A percentile compares a stretch with the other conserved stretches of the same genome.
These are phyloP conservation scores for Eimeria brunetti DNA, from an alignment of 169 alveolate species.

Conservation along the genomic window DNA sequence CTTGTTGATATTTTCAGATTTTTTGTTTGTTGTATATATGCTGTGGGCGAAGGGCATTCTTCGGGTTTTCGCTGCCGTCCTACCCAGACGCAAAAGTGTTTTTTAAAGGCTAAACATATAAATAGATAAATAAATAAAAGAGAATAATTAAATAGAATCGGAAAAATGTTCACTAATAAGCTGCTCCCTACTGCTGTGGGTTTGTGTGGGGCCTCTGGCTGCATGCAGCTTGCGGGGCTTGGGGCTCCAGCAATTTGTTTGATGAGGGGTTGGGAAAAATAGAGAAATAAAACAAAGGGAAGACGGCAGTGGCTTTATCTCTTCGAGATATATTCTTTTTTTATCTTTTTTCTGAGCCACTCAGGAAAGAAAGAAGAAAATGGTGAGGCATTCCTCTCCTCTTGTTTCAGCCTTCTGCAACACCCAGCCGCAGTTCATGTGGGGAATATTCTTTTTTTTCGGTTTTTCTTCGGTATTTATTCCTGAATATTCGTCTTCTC, in stretches of 20 bases:
- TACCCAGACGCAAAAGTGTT: too few species aligned
- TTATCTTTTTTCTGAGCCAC: conserved; percentile 20
- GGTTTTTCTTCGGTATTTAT: background rate
- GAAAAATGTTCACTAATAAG: too few species aligned
- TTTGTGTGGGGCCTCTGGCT: background rate
- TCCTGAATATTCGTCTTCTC: background rate
- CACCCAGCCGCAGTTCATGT: background rate
- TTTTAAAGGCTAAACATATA: too few species aligned
- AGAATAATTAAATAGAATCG: too few species aligned
- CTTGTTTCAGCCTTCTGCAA: background rate
- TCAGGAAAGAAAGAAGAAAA: conserved; percentile 18
- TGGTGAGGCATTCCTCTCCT: conserved; percentile 9
- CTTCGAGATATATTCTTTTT: background rate
- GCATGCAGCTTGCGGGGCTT: conserved; percentile 4
- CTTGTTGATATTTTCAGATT: too few species aligned
- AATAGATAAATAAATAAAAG: too few species aligned
- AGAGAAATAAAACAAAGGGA: background rate
- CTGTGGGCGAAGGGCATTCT: too few species aligned
- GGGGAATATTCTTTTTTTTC: background rate
- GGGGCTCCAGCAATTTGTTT: background rate
- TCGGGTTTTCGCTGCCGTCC: too few species aligned
- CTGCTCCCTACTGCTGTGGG: too few species aligned
- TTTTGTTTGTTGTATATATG: too few species aligned
- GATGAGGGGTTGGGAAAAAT: background rate
- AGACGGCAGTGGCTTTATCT: conserved; percentile 44